Evolutionary conservation across 2,329 filamentous ascomycete genomes (phyloP).

Genomic region (Paecilomyces niveus): DNA sequence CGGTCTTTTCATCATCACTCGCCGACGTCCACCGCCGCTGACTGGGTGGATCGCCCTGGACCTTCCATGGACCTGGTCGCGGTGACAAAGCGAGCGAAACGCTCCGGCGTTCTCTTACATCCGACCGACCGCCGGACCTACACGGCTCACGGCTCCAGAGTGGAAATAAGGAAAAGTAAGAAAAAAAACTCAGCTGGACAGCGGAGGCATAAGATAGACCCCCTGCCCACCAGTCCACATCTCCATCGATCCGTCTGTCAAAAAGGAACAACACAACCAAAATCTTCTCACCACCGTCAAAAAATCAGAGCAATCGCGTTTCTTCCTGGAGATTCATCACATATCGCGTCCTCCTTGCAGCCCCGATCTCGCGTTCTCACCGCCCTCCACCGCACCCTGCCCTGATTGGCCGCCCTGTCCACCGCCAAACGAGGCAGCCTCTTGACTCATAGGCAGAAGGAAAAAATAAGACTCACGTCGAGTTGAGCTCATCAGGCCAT

Average conservation of each 20-base stretch:
- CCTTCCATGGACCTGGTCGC: not conserved
- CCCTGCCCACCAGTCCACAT: not conserved
- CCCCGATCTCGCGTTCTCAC: not conserved
- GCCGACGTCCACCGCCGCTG: no score
- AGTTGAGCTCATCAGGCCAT: not conserved
- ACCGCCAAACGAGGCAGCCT: not conserved
- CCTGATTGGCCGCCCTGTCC: not conserved
- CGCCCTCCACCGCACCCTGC: not conserved
- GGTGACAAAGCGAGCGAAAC: not conserved
- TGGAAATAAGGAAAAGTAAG: not conserved
- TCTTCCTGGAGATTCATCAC: not conserved
- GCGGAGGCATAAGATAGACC: not conserved
- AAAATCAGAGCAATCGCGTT: not conserved
- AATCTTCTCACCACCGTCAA: not conserved
- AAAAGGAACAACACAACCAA: not conserved
- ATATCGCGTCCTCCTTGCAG: not conserved
- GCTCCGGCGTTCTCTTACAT: not conserved
- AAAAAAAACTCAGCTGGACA: not conserved
- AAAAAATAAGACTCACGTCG: not conserved
- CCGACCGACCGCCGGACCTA: not conserved
- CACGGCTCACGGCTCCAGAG: not conserved
- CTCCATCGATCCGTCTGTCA: not conserved
- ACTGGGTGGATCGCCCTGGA: no score
- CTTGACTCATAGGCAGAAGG: not conserved
- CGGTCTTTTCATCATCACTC: no score